Conservation (phyloP, 768 basidiomycete species). For the Rhodocollybia butyracea region DNA sequence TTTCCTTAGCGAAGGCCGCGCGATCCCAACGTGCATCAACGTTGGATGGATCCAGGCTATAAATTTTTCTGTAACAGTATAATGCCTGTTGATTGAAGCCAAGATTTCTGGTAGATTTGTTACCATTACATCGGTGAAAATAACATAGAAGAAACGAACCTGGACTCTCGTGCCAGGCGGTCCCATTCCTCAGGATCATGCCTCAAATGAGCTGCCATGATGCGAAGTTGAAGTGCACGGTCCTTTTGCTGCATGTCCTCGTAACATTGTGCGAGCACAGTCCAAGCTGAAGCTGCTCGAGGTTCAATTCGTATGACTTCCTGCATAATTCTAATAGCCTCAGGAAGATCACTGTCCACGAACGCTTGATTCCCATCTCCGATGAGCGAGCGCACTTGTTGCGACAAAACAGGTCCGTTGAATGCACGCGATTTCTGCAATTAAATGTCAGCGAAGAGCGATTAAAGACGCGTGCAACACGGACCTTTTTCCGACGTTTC, state of each 20-base stretch:
- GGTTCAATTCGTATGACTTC: conserved; percentile 96
- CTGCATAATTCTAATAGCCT: conserved; percentile 78
- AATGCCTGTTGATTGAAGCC: conserved; percentile 83
- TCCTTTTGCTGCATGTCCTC: conserved; percentile 65
- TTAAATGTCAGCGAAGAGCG: neutral
- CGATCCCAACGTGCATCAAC: conserved; percentile 89
- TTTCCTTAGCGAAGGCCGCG: conserved; percentile 74
- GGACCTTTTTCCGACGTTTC: conserved; percentile 45
- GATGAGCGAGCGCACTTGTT: conserved; percentile 69
- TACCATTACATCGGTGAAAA: neutral
- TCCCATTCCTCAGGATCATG: conserved; percentile 90
- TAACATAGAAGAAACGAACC: conserved; percentile 34
- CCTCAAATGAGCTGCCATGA: conserved; percentile 87
- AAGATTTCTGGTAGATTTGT: conserved; percentile 37
- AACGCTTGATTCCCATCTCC: conserved; percentile 89
- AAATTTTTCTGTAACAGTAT: conserved; percentile 87
- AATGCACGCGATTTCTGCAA: conserved; percentile 39
- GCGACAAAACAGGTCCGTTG: conserved; percentile 62
- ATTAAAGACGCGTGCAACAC: conserved; percentile 7
- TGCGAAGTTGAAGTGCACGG: conserved; percentile 76
- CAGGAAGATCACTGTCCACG: conserved; percentile 60
- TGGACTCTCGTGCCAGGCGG: conserved; percentile 69
- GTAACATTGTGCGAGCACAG: conserved; percentile 82
- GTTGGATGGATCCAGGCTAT: conserved; percentile 75
- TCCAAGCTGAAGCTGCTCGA: conserved; percentile 79